phyloP scores from a whole-genome alignment of 2,329 filamentous ascomycete species.

The Claviceps capensis region DNA sequence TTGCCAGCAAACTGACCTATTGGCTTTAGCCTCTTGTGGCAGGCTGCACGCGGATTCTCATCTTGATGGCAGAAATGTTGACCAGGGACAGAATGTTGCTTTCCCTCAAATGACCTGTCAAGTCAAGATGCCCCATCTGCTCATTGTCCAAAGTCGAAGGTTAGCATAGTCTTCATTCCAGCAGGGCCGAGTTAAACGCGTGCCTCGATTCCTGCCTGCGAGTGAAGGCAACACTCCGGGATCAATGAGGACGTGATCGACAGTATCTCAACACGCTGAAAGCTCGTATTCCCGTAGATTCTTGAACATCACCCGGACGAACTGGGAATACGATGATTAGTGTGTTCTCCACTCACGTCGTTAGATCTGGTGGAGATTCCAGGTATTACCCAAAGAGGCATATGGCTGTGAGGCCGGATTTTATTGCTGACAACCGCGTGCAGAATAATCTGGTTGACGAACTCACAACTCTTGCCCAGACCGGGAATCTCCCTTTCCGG shows the following conservation, averaged over 20 bases:
- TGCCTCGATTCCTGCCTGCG: neutral
- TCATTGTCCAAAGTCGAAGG: neutral
- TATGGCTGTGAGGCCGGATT: neutral
- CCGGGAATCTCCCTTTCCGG: constrained; percentile 1
- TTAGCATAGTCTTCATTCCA: neutral
- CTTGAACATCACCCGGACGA: neutral
- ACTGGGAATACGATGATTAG: neutral
- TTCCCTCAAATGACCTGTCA: neutral
- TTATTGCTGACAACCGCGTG: neutral
- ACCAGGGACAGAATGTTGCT: neutral
- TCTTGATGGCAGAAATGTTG: neutral
- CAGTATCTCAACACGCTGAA: neutral
- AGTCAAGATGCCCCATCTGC: neutral
- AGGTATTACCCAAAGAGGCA: neutral
- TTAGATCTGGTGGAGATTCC: neutral
- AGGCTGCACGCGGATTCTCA: neutral
- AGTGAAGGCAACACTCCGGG: neutral
- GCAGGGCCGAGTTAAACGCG: neutral
- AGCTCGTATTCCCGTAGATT: neutral
- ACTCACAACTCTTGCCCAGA: neutral
- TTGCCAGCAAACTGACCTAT: neutral
- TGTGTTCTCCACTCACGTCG: neutral
- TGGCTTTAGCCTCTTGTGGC: neutral
- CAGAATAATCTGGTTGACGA: neutral
- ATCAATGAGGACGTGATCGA: neutral